A percentile compares a stretch with the other conserved stretches of the same genome.
Evolutionary conservation across 805 yeast genomes (phyloP).

Genomic region (Cyberlindnera meyerae): DNA sequence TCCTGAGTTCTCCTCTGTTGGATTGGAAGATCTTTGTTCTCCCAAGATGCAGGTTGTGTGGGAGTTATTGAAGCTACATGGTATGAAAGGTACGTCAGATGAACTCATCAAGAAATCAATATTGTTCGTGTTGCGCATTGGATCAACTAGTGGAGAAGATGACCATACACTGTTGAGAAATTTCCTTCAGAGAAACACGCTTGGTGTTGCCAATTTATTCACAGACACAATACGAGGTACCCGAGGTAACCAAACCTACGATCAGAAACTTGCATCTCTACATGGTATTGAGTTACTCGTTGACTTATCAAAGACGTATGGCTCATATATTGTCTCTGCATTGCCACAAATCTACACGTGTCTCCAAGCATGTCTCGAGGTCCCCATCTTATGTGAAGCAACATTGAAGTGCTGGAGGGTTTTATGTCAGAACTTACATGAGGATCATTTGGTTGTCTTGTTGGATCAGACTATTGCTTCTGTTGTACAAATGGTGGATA

Average conservation of each 20-base stretch:
- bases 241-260: conserved; percentile 64
- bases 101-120: conserved; percentile 35
- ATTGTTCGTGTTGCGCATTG: conserved; percentile 31
- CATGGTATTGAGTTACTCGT: conserved; percentile 70
- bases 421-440: conserved; percentile 52
- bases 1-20: conserved; percentile 38
- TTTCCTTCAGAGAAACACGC: conserved; percentile 52
- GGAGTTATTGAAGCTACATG: conserved; percentile 41
- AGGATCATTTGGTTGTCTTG: conserved; percentile 55
- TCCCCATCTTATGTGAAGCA: conserved; percentile 50
- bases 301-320: conserved; percentile 33
- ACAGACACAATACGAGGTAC: conserved; percentile 75
- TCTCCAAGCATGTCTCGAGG: conserved; percentile 72
- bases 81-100: conserved; percentile 30
- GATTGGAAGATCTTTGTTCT: conserved; percentile 24
- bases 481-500: conserved; percentile 61
- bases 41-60: conserved; percentile 28
- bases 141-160: conserved; percentile 14
- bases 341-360: conserved; percentile 85
- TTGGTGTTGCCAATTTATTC: conserved; percentile 74
- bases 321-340: conserved; percentile 55
- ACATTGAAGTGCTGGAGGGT: conserved; percentile 67
- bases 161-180: conserved; percentile 30
- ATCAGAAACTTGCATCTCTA: conserved; percentile 67
- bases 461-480: conserved; percentile 72